These are phyloP conservation scores for Myriangium duriaei DNA, from an alignment of 2,329 filamentous ascomycete species.

Conservation along the genomic window DNA sequence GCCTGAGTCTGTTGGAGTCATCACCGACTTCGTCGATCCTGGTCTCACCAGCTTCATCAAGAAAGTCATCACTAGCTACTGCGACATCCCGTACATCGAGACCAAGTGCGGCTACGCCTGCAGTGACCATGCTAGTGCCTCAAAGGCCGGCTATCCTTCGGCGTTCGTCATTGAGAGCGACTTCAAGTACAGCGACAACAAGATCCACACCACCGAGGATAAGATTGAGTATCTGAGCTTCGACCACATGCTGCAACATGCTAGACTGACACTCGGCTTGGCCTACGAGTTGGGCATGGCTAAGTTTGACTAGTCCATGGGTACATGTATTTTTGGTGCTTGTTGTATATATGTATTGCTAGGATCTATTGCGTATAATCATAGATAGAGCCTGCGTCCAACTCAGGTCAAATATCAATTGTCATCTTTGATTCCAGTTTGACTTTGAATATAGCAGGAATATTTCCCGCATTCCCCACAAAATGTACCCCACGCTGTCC, in stretches of 20 bases:
- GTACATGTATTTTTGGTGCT: no score
- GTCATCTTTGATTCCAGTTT: no score
- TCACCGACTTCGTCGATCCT: conserved; percentile 79
- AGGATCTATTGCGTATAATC: no score
- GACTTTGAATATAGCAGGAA: no score
- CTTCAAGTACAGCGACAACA: conserved; percentile 51
- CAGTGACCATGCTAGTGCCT: conserved; percentile 61
- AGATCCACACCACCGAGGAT: conserved; percentile 61
- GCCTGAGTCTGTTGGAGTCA: conserved; percentile 78
- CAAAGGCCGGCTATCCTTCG: conserved; percentile 61
- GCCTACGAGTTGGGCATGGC: conserved; percentile 76
- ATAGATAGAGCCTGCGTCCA: no score
- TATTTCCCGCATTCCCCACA: no score
- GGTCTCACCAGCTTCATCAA: conserved; percentile 84
- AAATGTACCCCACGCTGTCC: no score
- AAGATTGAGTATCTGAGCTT: conserved; percentile 63
- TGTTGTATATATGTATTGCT: no score
- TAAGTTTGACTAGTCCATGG: conserved; percentile 16
- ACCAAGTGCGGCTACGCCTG: conserved; percentile 85
- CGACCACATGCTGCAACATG: conserved; percentile 86
- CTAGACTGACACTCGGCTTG: conserved; percentile 68
- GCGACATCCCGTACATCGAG: conserved; percentile 72
- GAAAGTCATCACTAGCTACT: conserved; percentile 75
- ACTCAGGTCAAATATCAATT: no score
- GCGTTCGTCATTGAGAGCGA: conserved; percentile 66